Evolutionary conservation across 345 rosid genomes (phyloP).

Genomic region (Camelina laxa): DNA sequence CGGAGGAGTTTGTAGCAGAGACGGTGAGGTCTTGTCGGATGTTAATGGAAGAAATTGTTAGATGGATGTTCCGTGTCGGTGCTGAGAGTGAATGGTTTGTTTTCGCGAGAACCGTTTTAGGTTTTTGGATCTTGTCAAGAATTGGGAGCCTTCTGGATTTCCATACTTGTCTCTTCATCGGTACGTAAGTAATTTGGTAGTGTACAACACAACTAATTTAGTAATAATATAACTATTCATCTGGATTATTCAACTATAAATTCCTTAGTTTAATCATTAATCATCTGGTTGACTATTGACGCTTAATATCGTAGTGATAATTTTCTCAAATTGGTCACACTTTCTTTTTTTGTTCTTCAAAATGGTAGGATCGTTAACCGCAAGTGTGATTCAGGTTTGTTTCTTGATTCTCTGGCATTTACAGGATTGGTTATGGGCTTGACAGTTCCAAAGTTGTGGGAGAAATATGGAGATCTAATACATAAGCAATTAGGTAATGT

Average conservation of each 20-base stretch:
- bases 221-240: too few species aligned
- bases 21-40: constrained; percentile 37
- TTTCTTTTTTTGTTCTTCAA: neutral
- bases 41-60: constrained; percentile 36
- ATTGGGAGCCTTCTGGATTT: constrained; percentile 29
- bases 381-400: neutral
- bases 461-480: constrained; percentile 14
- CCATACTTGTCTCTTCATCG: constrained; percentile 30
- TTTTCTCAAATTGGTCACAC: neutral
- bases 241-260: neutral
- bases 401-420: neutral
- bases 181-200: neutral
- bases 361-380: neutral
- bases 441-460: constrained; percentile 32
- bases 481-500: neutral
- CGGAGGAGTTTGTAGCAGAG: constrained; percentile 45
- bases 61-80: constrained; percentile 52
- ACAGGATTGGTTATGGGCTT: constrained; percentile 25
- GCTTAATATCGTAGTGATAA: neutral
- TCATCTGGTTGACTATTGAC: neutral
- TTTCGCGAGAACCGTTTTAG: constrained; percentile 41
- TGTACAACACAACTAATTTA: neutral
- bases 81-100: constrained; percentile 48
- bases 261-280: neutral
- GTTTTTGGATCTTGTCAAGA: constrained; percentile 41